These are phyloP conservation scores for Penicillium canariense DNA, from an alignment of 495 filamentous ascomycete species.

Conservation along the genomic window DNA sequence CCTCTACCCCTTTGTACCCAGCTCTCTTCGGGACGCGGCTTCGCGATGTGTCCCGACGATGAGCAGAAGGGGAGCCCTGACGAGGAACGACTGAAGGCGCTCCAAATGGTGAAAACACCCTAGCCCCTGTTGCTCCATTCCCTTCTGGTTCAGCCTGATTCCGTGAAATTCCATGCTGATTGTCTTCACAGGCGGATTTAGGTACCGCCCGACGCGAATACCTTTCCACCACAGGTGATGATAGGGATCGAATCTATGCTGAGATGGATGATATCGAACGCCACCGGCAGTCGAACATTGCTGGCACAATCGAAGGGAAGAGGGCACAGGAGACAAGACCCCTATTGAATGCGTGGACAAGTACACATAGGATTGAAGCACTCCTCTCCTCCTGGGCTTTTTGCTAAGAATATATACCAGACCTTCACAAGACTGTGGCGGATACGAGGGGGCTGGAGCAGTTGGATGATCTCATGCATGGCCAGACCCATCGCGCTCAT, in stretches of 20 bases:
- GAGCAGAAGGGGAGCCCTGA: background rate
- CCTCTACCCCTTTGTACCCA: background rate
- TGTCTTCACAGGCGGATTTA: background rate
- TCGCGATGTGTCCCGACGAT: background rate
- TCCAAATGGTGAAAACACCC: background rate
- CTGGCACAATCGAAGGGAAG: constrained; percentile 22
- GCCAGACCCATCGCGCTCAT: constrained; percentile 36
- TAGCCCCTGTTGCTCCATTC: too few relatives aligned
- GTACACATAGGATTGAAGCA: constrained; percentile 20
- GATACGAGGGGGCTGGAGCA: constrained; percentile 30
- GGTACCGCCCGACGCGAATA: constrained; percentile 1
- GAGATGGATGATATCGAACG: background rate
- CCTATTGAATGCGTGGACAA: constrained; percentile 28
- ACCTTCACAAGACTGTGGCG: constrained; percentile 23
- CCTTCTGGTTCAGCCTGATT: background rate
- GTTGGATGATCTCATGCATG: constrained; percentile 30
- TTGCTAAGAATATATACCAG: constrained; percentile 18
- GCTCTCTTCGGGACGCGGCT: background rate
- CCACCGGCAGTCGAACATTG: constrained; percentile 20
- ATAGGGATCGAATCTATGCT: background rate
- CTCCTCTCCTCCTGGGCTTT: background rate
- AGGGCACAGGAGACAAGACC: constrained; percentile 17
- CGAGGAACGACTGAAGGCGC: background rate
- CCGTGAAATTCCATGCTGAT: background rate
- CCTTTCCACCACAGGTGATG: background rate